phyloP scores from a whole-genome alignment of 2,329 filamentous ascomycete genomes.

The Talaromyces marneffei region DNA sequence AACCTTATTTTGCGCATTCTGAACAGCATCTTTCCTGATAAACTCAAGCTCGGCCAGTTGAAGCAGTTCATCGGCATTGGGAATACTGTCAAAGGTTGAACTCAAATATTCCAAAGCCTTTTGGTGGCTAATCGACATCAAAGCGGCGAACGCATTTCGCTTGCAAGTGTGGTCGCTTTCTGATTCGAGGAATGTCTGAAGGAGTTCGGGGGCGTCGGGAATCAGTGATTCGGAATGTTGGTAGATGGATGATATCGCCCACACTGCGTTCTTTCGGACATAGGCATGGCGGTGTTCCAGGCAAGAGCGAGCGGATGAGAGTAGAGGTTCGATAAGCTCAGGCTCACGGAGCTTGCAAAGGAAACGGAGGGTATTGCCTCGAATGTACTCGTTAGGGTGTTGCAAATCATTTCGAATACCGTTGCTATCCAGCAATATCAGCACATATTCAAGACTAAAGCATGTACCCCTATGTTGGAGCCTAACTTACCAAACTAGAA shows the following conservation, averaged over 20 bases:
- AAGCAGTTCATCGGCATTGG: conserved; percentile 87
- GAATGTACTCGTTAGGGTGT: conserved; percentile 96
- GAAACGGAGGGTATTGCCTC: conserved; percentile 96
- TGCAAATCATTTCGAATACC: conserved; percentile 96
- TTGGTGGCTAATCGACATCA: conserved; percentile 87
- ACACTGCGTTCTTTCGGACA: conserved; percentile 96
- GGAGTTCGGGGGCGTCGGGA: conserved; percentile 88
- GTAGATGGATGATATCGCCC: conserved; percentile 87
- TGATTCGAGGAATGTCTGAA: conserved; percentile 79
- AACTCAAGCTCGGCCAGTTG: conserved; percentile 95
- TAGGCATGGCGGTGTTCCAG: conserved; percentile 96
- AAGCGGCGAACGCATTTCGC: conserved; percentile 90
- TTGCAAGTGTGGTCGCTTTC: conserved; percentile 96
- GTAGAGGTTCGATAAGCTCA: conserved; percentile 90
- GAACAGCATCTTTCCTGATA: conserved; percentile 92
- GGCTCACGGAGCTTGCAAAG: conserved; percentile 92
- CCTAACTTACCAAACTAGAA: conserved; percentile 77
- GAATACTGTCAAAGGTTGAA: conserved; percentile 84
- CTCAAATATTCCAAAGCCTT: conserved; percentile 84
- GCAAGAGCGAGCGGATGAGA: conserved; percentile 85
- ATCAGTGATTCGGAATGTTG: conserved; percentile 86
- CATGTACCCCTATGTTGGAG: background rate
- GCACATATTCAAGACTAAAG: background rate
- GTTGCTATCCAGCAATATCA: conserved; percentile 51
- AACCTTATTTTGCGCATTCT: conserved; percentile 91